phyloP scores from a whole-genome alignment of 768 basidiomycete species.

The Leccinum pellstonianum region DNA sequence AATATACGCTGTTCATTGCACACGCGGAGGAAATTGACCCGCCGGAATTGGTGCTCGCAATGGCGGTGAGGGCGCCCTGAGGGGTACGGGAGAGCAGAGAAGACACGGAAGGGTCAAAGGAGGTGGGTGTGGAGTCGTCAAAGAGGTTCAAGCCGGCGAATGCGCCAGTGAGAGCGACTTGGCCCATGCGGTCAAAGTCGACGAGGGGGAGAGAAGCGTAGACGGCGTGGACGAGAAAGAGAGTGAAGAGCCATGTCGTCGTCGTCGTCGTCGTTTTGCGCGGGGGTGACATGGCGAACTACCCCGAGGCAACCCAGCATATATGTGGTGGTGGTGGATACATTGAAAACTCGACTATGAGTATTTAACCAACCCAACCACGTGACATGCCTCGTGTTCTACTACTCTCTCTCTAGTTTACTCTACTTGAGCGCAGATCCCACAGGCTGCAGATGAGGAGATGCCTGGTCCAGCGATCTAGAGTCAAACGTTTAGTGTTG shows the following conservation, averaged over 20 bases:
- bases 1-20: conserved; percentile 63
- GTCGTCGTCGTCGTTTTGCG: not conserved
- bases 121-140: conserved; percentile 50
- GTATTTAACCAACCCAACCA: conserved; percentile 19
- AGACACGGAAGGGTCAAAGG: conserved; percentile 70
- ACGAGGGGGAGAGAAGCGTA: conserved; percentile 52
- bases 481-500: conserved; percentile 4
- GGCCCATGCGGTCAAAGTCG: conserved; percentile 85
- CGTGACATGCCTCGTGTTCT: conserved; percentile 15
- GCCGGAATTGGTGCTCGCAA: conserved; percentile 79
- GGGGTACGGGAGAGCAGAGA: conserved; percentile 65
- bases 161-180: conserved; percentile 82
- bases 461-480: conserved; percentile 58
- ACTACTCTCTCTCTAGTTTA: not conserved
- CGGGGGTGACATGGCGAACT: not conserved
- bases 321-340: not conserved
- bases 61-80: conserved; percentile 62
- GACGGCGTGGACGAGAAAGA: conserved; percentile 17
- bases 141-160: conserved; percentile 86
- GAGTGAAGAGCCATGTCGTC: conserved; percentile 26
- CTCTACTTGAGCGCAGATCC: conserved; percentile 36
- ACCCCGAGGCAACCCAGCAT: conserved; percentile 11
- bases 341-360: not conserved
- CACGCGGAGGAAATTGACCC: conserved; percentile 79
- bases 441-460: conserved; percentile 59